phyloP scores from a whole-genome alignment of 192 early-diverging fungal genomes.

The Entomortierella parvispora region DNA sequence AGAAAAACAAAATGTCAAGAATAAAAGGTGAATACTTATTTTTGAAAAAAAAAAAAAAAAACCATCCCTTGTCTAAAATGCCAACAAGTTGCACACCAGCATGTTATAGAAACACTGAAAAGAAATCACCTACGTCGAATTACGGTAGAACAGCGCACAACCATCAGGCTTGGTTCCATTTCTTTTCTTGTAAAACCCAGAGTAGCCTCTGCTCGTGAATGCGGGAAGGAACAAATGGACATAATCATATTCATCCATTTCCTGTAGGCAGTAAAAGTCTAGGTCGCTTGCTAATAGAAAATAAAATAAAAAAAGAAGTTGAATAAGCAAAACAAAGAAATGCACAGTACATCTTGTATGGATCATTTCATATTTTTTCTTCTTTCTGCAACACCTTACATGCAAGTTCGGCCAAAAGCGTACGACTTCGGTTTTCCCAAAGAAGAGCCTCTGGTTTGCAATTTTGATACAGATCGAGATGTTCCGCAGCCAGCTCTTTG shows the following conservation, averaged over 20 bases:
- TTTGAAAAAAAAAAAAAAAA: neutral
- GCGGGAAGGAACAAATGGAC: neutral
- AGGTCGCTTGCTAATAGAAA: slow-evolving; percentile 10
- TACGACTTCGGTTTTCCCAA: slow-evolving; percentile 9
- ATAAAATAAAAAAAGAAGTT: neutral
- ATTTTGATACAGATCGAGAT: slow-evolving; percentile 12
- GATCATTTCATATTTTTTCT: neutral
- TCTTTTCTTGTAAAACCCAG: slow-evolving; percentile 15
- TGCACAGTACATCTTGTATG: neutral
- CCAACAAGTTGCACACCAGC: too few species aligned
- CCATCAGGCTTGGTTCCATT: slow-evolving; percentile 31
- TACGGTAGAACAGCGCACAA: slow-evolving; percentile 38
- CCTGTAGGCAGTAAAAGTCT: slow-evolving; percentile 46
- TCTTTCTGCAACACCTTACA: slow-evolving; percentile 3
- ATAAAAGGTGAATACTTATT: neutral
- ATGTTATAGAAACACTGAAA: neutral
- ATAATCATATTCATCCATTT: slow-evolving; percentile 24
- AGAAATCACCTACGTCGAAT: slow-evolving; percentile 9
- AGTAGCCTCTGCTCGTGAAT: slow-evolving; percentile 17
- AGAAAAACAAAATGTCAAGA: neutral
- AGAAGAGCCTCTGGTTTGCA: neutral
- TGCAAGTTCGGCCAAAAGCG: slow-evolving; percentile 17
- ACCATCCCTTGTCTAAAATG: too few species aligned
- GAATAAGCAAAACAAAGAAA: neutral
- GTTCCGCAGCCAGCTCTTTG: neutral